Conservation (phyloP, 306 rosid genomes). For the Morella rubra region DNA sequence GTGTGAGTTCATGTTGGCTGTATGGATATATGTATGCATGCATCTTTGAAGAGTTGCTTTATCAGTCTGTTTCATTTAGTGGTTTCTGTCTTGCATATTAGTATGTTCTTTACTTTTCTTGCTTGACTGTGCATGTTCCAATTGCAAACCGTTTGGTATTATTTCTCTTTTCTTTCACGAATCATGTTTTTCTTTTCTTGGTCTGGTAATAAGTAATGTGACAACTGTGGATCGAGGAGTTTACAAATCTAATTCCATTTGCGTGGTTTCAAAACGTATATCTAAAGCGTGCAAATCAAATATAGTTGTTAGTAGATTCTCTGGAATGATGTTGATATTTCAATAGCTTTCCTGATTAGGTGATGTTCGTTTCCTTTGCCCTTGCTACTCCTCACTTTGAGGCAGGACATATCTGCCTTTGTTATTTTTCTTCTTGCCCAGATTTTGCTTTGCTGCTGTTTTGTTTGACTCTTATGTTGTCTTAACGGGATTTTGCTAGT, state of each 20-base stretch:
- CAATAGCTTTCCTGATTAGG: background rate
- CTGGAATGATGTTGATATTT: background rate
- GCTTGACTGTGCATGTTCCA: no score
- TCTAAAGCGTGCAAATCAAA: background rate
- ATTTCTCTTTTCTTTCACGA: background rate
- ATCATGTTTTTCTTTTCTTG: background rate
- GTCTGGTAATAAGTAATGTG: background rate
- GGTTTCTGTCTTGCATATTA: background rate
- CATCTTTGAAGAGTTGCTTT: background rate
- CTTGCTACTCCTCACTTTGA: background rate
- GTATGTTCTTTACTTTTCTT: background rate
- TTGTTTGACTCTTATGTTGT: background rate
- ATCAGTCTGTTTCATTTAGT: background rate
- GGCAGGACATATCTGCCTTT: background rate
- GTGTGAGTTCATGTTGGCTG: background rate
- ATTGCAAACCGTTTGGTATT: background rate
- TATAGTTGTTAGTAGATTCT: background rate
- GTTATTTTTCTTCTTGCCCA: background rate
- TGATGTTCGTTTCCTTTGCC: background rate
- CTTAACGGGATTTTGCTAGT: background rate
- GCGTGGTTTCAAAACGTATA: background rate
- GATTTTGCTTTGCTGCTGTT: background rate
- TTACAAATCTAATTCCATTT: background rate
- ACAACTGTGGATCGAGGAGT: background rate
- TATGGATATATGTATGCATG: background rate